Percentiles rank a stretch among this genome's conserved stretches.
These are phyloP conservation scores for Aspergillus sp. DNA, from an alignment of 2,329 filamentous ascomycete genomes.

Conservation along the genomic window DNA sequence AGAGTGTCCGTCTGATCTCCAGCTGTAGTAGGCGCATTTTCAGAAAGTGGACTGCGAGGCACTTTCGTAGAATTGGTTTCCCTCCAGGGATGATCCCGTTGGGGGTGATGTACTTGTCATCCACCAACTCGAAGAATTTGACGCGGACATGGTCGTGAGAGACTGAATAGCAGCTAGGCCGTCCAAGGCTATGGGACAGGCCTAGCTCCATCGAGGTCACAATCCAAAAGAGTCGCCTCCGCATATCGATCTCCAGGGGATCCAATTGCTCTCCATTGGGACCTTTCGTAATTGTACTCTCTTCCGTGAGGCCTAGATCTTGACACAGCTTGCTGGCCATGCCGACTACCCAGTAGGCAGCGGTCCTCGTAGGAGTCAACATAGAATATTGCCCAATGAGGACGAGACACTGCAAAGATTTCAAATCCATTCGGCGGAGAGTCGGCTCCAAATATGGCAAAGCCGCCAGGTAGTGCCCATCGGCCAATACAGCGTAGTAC, in stretches of 20 bases:
- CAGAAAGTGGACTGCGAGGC: slow-evolving; percentile 87
- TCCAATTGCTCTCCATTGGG: slow-evolving; percentile 62
- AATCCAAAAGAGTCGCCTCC: slow-evolving; percentile 83
- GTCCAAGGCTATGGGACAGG: slow-evolving; percentile 81
- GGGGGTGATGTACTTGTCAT: slow-evolving; percentile 78
- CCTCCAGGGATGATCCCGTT: slow-evolving; percentile 70
- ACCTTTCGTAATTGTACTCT: slow-evolving; percentile 75
- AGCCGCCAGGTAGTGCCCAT: slow-evolving; percentile 91
- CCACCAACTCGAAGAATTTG: slow-evolving; percentile 75
- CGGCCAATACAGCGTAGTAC: slow-evolving; percentile 87
- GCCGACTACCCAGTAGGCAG: slow-evolving; percentile 90
- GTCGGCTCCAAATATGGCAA: slow-evolving; percentile 80
- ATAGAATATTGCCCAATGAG: slow-evolving; percentile 90
- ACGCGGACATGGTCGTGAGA: slow-evolving; percentile 81
- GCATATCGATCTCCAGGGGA: slow-evolving; percentile 80
- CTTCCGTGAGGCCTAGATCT: slow-evolving; percentile 81
- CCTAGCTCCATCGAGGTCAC: slow-evolving; percentile 86
- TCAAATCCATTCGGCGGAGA: slow-evolving; percentile 82
- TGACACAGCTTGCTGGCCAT: slow-evolving; percentile 85
- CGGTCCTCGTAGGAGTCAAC: slow-evolving; percentile 84
- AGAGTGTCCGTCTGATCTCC: slow-evolving; percentile 81
- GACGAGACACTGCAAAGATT: slow-evolving; percentile 83
- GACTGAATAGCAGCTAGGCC: slow-evolving; percentile 81
- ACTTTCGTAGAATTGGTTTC: slow-evolving; percentile 75
- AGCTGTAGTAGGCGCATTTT: slow-evolving; percentile 86